phyloP scores from a whole-genome alignment of 768 basidiomycete genomes.

The Amyloporia xantha region DNA sequence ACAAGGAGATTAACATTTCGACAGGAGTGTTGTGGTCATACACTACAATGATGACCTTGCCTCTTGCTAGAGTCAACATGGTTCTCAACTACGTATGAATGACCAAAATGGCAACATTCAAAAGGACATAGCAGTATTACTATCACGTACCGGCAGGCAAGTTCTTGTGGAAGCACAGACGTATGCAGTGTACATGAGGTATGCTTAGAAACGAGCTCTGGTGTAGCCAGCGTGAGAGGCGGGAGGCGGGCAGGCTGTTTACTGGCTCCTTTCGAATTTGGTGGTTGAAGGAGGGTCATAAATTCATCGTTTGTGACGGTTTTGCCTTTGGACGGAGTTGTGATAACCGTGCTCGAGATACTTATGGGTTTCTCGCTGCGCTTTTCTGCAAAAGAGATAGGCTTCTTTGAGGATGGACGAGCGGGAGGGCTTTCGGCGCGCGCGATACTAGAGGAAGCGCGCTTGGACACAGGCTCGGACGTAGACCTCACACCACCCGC shows the following conservation, averaged over 20 bases:
- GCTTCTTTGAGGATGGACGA: not conserved
- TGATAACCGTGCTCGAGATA: not conserved
- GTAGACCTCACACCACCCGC: too few species aligned
- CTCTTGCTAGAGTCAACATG: too few species aligned
- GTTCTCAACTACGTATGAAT: too few species aligned
- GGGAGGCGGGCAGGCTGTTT: slow-evolving; percentile 28
- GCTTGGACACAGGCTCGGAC: slow-evolving; percentile 1
- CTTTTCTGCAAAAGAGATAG: not conserved
- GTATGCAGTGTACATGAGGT: slow-evolving; percentile 72
- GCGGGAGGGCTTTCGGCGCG: not conserved
- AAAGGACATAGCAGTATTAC: too few species aligned
- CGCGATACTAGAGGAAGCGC: not conserved
- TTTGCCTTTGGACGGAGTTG: not conserved
- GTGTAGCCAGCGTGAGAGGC: slow-evolving; percentile 59
- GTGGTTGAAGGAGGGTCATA: slow-evolving; percentile 50
- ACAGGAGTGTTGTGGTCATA: too few species aligned
- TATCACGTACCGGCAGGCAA: slow-evolving; percentile 44
- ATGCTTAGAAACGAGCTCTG: slow-evolving; percentile 58
- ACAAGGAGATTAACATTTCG: too few species aligned
- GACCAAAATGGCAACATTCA: too few species aligned
- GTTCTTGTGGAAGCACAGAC: slow-evolving; percentile 62
- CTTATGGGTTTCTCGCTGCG: not conserved
- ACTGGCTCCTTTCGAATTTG: slow-evolving; percentile 29
- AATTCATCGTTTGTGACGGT: slow-evolving; percentile 32
- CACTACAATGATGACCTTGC: too few species aligned